Evolutionary conservation across 2,329 filamentous ascomycete genomes (phyloP).

Genomic region (Fusarium siculi): DNA sequence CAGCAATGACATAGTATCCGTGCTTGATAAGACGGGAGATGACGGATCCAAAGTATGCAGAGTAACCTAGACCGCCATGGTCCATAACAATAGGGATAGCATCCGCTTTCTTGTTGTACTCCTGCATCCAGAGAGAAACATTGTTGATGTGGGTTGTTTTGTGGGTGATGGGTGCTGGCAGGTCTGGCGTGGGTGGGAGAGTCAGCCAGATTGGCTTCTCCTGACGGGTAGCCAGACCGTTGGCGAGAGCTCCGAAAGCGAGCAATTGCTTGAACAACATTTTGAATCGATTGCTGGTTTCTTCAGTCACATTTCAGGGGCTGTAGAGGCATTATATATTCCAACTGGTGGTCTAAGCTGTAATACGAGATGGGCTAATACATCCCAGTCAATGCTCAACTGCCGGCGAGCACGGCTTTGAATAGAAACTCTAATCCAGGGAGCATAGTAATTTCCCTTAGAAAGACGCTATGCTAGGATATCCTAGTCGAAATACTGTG

Average conservation of each 20-base stretch:
- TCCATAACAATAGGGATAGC: constrained; percentile 52
- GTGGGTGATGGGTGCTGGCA: constrained; percentile 50
- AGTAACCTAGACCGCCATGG: constrained; percentile 55
- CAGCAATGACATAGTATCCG: constrained; percentile 52
- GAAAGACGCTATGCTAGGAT: neutral
- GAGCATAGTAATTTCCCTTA: neutral
- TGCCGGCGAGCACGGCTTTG: neutral
- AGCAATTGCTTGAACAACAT: constrained; percentile 18
- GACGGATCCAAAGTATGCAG: constrained; percentile 53
- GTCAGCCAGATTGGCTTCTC: constrained; percentile 46
- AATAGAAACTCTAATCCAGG: neutral
- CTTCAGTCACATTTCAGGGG: fast-evolving
- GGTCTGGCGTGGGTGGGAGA: constrained; percentile 51
- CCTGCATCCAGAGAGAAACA: constrained; percentile 54
- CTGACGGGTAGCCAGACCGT: constrained; percentile 41
- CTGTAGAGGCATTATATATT: neutral
- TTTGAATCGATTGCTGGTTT: neutral
- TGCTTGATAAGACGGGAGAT: constrained; percentile 48
- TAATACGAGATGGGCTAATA: constrained; percentile 6
- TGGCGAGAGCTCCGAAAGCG: constrained; percentile 16
- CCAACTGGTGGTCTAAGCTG: neutral
- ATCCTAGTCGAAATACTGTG: neutral
- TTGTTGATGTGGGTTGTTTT: constrained; percentile 48
- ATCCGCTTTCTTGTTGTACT: constrained; percentile 51
- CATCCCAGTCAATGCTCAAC: neutral